phyloP scores from a whole-genome alignment of 2,329 filamentous ascomycete genomes.

The Leptosphaerulina australis region DNA sequence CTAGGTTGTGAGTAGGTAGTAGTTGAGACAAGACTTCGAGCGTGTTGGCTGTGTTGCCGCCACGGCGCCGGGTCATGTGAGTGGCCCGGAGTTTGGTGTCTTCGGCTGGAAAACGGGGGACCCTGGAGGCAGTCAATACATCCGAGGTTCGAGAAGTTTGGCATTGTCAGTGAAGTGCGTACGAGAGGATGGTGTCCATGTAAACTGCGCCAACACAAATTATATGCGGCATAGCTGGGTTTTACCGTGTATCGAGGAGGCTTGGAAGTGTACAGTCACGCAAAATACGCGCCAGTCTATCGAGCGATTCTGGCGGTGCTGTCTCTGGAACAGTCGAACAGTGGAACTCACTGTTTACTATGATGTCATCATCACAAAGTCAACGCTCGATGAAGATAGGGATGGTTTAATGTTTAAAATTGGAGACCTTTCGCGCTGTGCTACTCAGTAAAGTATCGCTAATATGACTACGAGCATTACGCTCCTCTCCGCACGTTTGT shows the following conservation, averaged over 20 bases:
- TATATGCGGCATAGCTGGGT: slow-evolving; percentile 52
- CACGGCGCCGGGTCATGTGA: slow-evolving; percentile 63
- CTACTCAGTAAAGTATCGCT: slow-evolving; percentile 32
- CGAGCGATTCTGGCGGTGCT: slow-evolving; percentile 4
- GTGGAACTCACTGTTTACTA: slow-evolving; percentile 15
- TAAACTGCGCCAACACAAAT: slow-evolving; percentile 72
- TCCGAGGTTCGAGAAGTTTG: not conserved
- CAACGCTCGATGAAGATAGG: not conserved
- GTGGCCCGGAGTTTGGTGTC: slow-evolving; percentile 75
- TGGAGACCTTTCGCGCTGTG: slow-evolving; percentile 30
- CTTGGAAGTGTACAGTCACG: not conserved
- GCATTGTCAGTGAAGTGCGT: slow-evolving; percentile 40
- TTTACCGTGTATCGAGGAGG: not conserved
- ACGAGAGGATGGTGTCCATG: slow-evolving; percentile 72
- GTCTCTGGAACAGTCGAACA: slow-evolving; percentile 1
- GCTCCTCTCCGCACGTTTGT: slow-evolving; percentile 66
- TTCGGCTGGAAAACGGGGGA: slow-evolving; percentile 70
- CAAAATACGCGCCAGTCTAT: too few relatives aligned
- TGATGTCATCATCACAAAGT: slow-evolving; percentile 15
- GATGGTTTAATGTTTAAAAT: slow-evolving; percentile 18
- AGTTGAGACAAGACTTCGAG: slow-evolving; percentile 72
- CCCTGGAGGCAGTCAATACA: slow-evolving; percentile 50
- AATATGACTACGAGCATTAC: slow-evolving; percentile 24
- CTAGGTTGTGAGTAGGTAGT: slow-evolving; percentile 6
- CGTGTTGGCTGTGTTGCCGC: slow-evolving; percentile 75